These are phyloP conservation scores for Aspergillus conjunctus DNA, from an alignment of 495 filamentous ascomycete species.

Conservation along the genomic window DNA sequence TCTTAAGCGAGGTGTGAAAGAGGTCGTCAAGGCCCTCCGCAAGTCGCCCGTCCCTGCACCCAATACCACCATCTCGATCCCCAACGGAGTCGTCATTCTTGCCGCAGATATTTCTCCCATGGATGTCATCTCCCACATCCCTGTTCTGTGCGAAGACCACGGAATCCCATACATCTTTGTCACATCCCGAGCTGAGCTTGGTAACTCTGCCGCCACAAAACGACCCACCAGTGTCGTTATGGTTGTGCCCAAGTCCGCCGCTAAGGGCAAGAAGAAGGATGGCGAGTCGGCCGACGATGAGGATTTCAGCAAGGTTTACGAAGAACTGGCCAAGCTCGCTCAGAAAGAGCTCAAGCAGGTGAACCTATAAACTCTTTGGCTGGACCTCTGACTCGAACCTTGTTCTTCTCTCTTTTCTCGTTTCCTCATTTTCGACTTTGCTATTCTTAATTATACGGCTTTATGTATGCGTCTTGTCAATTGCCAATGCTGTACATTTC, in stretches of 20 bases:
- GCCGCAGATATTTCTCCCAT: constrained; percentile 96
- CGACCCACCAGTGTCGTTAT: constrained; percentile 93
- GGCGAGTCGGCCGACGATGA: constrained; percentile 52
- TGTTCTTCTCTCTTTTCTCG: constrained; percentile 29
- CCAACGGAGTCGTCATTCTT: constrained; percentile 80
- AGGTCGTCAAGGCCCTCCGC: constrained; percentile 95
- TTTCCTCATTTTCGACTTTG: constrained; percentile 23
- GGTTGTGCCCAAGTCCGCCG: constrained; percentile 62
- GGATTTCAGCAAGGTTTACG: constrained; percentile 72
- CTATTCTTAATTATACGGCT: constrained; percentile 30
- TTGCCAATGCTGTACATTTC: constrained; percentile 50
- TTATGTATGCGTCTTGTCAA: constrained; percentile 35
- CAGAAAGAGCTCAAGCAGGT: constrained; percentile 65
- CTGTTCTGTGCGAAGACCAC: constrained; percentile 96
- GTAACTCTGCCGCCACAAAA: constrained; percentile 88
- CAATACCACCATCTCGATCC: constrained; percentile 52
- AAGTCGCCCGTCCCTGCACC: constrained; percentile 68
- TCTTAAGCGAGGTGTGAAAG: constrained; percentile 96
- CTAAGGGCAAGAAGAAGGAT: constrained; percentile 55
- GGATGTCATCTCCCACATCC: constrained; percentile 97
- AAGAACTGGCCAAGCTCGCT: constrained; percentile 70
- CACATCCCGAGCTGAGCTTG: constrained; percentile 82
- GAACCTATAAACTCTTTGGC: constrained; percentile 40
- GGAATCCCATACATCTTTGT: constrained; percentile 93
- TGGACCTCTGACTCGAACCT: constrained; percentile 16